Conservation (phyloP, 1,139 yeast species). For the Taphrina flavorubra region DNA sequence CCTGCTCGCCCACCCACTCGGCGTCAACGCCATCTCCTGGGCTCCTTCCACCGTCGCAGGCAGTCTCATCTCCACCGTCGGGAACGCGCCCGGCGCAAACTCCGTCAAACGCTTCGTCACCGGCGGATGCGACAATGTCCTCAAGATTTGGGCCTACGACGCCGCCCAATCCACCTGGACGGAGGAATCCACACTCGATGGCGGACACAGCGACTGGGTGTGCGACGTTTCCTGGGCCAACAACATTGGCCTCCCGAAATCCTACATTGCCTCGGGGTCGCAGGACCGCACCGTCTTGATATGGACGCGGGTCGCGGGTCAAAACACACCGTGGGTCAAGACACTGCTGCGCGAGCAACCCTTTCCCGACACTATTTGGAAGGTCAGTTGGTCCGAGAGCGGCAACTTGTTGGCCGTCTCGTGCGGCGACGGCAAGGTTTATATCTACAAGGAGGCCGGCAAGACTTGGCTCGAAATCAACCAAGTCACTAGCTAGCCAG, state of each 20-base stretch:
- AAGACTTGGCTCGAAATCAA: slow-evolving; percentile 98
- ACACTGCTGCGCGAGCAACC: slow-evolving; percentile 69
- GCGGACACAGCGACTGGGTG: slow-evolving; percentile 92
- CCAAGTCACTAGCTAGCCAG: slow-evolving; percentile 72
- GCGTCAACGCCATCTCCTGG: slow-evolving; percentile 95
- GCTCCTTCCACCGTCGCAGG: slow-evolving; percentile 68
- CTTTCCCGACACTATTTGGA: slow-evolving; percentile 97
- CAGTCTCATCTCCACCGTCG: slow-evolving; percentile 51
- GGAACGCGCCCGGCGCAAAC: slow-evolving; percentile 54
- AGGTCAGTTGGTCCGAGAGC: slow-evolving; percentile 95
- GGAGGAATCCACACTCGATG: slow-evolving; percentile 78
- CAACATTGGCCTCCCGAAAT: slow-evolving; percentile 71
- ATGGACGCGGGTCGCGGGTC: slow-evolving; percentile 79
- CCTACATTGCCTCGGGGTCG: slow-evolving; percentile 96
- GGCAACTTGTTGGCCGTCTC: slow-evolving; percentile 95
- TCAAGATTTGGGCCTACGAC: slow-evolving; percentile 78
- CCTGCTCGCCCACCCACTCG: slow-evolving; percentile 86
- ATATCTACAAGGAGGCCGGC: slow-evolving; percentile 93
- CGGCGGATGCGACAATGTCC: slow-evolving; percentile 93
- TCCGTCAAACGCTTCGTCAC: slow-evolving; percentile 74
- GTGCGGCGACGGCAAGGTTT: slow-evolving; percentile 94
- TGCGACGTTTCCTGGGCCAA: slow-evolving; percentile 99
- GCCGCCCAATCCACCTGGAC: slow-evolving; percentile 63
- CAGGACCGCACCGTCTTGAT: slow-evolving; percentile 94
- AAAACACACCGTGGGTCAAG: slow-evolving; percentile 72